These are phyloP conservation scores for Marchantia polymorpha DNA, from an alignment of 225 moss, liverwort and hornwort genomes.

Conservation along the genomic window DNA sequence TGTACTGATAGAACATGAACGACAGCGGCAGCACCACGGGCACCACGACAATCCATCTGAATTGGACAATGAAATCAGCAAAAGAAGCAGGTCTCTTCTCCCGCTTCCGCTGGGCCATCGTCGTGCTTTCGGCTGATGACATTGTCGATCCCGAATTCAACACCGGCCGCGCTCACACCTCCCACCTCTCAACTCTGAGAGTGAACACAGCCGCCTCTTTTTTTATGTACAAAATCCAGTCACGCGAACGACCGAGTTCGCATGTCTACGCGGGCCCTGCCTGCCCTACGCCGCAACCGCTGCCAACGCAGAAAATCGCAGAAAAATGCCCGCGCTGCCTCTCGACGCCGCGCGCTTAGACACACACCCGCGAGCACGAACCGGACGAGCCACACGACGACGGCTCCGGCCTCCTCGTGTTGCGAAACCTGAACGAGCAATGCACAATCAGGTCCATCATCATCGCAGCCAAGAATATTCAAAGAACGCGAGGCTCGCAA, in stretches of 20 bases:
- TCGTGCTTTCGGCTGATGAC: slow-evolving; percentile 2
- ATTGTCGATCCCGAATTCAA: slow-evolving; percentile 1
- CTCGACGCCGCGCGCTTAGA: background rate
- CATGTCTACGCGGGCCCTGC: background rate
- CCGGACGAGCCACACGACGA: background rate
- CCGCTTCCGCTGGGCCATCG: slow-evolving; percentile 15
- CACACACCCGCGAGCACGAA: background rate
- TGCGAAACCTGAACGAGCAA: background rate
- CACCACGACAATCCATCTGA: slow-evolving; percentile 53
- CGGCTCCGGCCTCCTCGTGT: background rate
- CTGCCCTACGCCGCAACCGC: background rate
- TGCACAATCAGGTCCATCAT: background rate
- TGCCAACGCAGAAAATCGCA: background rate
- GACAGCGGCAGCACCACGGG: slow-evolving; percentile 55
- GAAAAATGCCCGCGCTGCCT: background rate
- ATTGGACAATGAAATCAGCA: slow-evolving; percentile 56
- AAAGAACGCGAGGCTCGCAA: background rate
- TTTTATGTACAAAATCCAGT: background rate
- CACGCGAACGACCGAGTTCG: background rate
- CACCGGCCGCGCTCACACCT: background rate
- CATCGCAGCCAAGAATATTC: background rate
- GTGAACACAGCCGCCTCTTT: background rate
- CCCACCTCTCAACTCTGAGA: background rate
- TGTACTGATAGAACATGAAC: slow-evolving; percentile 60
- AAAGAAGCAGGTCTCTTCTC: slow-evolving; percentile 43